Evolutionary conservation across 2,329 filamentous ascomycete species (phyloP), one percentile per base, ranked within the genome.

Genomic region (Didymellaceae sp.): DNA sequence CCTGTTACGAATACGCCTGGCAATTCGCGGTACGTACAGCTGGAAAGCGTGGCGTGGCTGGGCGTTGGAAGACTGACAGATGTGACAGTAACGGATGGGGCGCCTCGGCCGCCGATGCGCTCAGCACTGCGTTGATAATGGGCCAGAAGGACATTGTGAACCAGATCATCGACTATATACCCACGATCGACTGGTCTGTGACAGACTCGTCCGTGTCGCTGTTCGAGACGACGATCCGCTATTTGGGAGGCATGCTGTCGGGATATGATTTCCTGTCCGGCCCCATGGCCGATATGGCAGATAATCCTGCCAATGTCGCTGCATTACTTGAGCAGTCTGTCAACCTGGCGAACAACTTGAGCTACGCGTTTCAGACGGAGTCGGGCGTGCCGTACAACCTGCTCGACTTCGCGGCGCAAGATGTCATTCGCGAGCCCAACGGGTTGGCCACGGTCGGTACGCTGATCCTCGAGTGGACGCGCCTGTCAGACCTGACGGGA

Each of bases 191-290:
- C 71, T 96, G 90, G 66, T 81, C 81, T 32, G 76, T 78, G 9
- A 89, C 87, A 2, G 9, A 52, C 0, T 56, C 55, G 1, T 73
- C 78, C 8, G 85, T 96, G 39, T 93, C 88, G 28, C 74, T 96
- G 6, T 96, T 96, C 64, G 91, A 96, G 74, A 95, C 90, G 0
- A 96, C 90, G 0, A 96, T 96, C 65, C 86, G 91, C 21, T 96
- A 96, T 64, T 76, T 96, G 1, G 91, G 84, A 8, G 91, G 91
- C 13, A 79, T 96, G 62, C 68, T 96, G 7, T 89, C 91, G 2
- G 89, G 80, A 4, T 87, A 89, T 61, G 88, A 90, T 67, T 79
- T 96, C 39, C 76, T 96, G 37, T 86, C 77, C 1, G 89, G 88
- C 0, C 87, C 88, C 1, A 78, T 86, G 14, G 75, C 78, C 13